Base-by-base conservation (phyloP, 345 rosid genomes). In the Brassica cretica region DNA sequence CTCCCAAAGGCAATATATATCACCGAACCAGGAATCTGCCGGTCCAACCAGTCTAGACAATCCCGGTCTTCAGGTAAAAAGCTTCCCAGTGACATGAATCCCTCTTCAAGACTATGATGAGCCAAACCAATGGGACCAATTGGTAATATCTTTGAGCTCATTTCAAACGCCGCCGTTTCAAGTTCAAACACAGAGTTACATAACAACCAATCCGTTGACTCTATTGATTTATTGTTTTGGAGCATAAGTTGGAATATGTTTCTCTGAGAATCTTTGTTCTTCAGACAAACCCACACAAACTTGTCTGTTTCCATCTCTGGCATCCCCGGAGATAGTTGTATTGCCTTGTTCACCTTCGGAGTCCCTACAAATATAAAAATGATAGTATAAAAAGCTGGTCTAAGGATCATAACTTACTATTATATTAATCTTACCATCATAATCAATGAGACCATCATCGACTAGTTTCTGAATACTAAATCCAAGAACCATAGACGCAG, bases 1-100 rank as follows among this genome's bases (percentile, higher is more conserved):
- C 86, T 83, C 33, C 86, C 88, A 73, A 85, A 85, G 7, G 88
- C 85, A 66, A 83, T 72, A 71, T 85, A 85, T 14, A 85, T 64
- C 2, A 83, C 86, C 5, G 86, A 85, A 46, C 78, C 68, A 2
- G 71, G 44, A 66, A 61, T 18, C 29, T 83, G 76, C 37, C 64
- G 82, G 68, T 79, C 80, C 15, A 85, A 70, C 88, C 86, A 83
- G 15, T 73, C 41, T 9, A 81, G 68, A 60, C 88, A 85, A 30
- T 65, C 67, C 51, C 67, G 9, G 55, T 83, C 86, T 51, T 83
- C 83, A 33, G 78, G 70, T 76, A 83, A 79, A 33, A 83, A 78
- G 69, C 74, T 65, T 67, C 82, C 85, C 4, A 79, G 46, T 41
- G 79, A 84, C 12, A 16, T 63, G 62, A 76, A 39, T 3, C 21